Conservation (phyloP, 352 stramenopile species). For the Plasmopara halstedii region DNA sequence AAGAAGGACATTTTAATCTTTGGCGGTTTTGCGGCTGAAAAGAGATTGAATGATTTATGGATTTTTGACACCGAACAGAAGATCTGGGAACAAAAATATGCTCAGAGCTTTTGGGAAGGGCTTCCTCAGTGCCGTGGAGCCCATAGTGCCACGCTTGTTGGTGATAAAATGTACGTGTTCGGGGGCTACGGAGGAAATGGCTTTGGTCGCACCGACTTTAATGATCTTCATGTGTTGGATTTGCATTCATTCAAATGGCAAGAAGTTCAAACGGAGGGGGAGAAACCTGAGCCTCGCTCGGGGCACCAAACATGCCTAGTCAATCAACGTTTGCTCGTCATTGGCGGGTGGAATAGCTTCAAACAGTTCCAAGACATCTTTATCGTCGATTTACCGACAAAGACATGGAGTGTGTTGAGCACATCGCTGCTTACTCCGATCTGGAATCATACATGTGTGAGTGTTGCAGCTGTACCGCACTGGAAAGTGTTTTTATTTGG, state of each 20-base stretch:
- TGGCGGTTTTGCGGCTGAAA: slow-evolving; percentile 89
- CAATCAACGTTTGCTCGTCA: slow-evolving; percentile 89
- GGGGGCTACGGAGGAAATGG: slow-evolving; percentile 95
- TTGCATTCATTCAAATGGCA: slow-evolving; percentile 89
- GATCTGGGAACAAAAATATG: slow-evolving; percentile 89
- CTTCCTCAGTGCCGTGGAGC: slow-evolving; percentile 87
- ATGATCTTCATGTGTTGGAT: slow-evolving; percentile 91
- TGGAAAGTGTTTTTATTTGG: slow-evolving; percentile 98
- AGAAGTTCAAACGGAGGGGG: slow-evolving; percentile 76
- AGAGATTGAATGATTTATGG: slow-evolving; percentile 95
- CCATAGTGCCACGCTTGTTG: slow-evolving; percentile 86
- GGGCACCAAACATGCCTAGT: slow-evolving; percentile 90
- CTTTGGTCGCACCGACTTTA: slow-evolving; percentile 92
- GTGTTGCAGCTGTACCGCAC: slow-evolving; percentile 91
- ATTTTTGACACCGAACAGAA: slow-evolving; percentile 91
- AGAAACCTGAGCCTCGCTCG: slow-evolving; percentile 88
- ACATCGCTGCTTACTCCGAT: slow-evolving; percentile 55
- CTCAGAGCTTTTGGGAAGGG: slow-evolving; percentile 83
- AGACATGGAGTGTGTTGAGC: slow-evolving; percentile 75
- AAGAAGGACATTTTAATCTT: slow-evolving; percentile 91
- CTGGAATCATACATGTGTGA: slow-evolving; percentile 94
- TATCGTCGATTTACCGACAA: slow-evolving; percentile 83
- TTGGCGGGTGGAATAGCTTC: slow-evolving; percentile 94
- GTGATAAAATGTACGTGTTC: slow-evolving; percentile 91
- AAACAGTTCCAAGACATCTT: slow-evolving; percentile 96